Evolutionary conservation across 371 early-diverging fungal genomes (phyloP).

Genomic region (Capniomyces stellatus): DNA sequence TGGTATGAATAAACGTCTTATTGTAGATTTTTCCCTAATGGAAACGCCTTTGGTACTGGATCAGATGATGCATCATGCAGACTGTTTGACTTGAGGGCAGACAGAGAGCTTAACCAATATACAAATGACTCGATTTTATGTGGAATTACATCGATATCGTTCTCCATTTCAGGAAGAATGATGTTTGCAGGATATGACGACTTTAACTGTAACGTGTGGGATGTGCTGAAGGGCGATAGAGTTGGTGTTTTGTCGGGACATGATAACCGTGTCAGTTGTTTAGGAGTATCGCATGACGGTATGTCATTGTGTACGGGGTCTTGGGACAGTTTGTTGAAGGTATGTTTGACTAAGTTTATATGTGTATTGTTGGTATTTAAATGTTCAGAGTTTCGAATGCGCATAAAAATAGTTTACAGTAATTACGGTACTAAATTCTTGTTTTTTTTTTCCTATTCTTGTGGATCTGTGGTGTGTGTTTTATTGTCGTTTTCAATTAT

Average conservation of each 20-base stretch:
- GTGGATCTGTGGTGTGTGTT: too few relatives aligned
- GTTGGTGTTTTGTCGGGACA: conserved; percentile 89
- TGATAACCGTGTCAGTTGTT: conserved; percentile 91
- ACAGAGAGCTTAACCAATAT: conserved; percentile 87
- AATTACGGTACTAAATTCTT: too few relatives aligned
- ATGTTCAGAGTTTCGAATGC: too few relatives aligned
- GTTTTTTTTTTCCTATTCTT: too few relatives aligned
- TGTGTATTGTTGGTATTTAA: too few relatives aligned
- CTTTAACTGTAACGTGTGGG: conserved; percentile 96
- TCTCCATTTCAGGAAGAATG: conserved; percentile 83
- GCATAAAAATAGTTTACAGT: too few relatives aligned
- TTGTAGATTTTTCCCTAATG: conserved; percentile 77
- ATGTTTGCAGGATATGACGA: conserved; percentile 96
- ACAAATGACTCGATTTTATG: conserved; percentile 86
- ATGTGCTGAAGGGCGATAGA: conserved; percentile 83
- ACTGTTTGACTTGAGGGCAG: conserved; percentile 89
- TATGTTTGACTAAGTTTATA: conserved; percentile 21
- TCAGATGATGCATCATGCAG: conserved; percentile 95
- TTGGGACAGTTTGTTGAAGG: conserved; percentile 91
- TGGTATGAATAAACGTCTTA: too few relatives aligned
- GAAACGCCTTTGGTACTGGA: conserved; percentile 89
- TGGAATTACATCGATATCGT: conserved; percentile 91
- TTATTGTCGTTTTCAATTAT: too few relatives aligned
- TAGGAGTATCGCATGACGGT: conserved; percentile 89
- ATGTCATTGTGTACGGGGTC: conserved; percentile 95